Evolutionary conservation across 2,329 filamentous ascomycete species (phyloP).

Genomic region (Neonectria faginata): DNA sequence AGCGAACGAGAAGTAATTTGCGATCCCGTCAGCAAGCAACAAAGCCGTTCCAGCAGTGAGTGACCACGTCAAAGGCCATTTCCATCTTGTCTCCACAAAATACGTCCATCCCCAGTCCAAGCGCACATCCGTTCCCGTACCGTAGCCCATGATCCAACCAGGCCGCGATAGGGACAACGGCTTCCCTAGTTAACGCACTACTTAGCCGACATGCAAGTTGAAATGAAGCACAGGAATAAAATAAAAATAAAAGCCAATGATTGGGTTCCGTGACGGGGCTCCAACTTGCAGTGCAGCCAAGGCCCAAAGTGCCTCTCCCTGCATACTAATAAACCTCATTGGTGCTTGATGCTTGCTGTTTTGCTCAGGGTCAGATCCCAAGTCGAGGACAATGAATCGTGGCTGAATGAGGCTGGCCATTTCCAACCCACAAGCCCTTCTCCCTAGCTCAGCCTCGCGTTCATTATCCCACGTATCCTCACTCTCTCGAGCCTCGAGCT

Average conservation of each 20-base stretch:
- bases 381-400: not conserved
- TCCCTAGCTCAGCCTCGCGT: slow-evolving; percentile 19
- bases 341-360: not conserved
- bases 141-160: slow-evolving; percentile 1
- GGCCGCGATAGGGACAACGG: slow-evolving; percentile 6
- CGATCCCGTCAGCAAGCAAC: slow-evolving; percentile 17
- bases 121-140: slow-evolving; percentile 11
- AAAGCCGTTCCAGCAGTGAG: slow-evolving; percentile 16
- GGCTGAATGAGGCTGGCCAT: slow-evolving; percentile 22
- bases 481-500: not conserved
- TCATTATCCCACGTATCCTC: slow-evolving; percentile 10
- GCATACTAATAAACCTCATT: not conserved
- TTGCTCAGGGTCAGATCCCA: not conserved
- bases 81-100: slow-evolving; percentile 20
- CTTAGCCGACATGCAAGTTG: slow-evolving; percentile 39
- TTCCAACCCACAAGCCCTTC: not conserved
- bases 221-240: slow-evolving; percentile 38
- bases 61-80: slow-evolving; percentile 21
- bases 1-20: slow-evolving; percentile 8
- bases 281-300: not conserved
- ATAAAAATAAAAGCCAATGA: slow-evolving; percentile 23
- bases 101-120: not conserved
- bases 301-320: slow-evolving; percentile 3
- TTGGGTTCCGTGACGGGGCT: not conserved
- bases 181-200: slow-evolving; percentile 2